Evolutionary conservation across 345 rosid genomes (phyloP).

Genomic region (Eucalyptus rudis): DNA sequence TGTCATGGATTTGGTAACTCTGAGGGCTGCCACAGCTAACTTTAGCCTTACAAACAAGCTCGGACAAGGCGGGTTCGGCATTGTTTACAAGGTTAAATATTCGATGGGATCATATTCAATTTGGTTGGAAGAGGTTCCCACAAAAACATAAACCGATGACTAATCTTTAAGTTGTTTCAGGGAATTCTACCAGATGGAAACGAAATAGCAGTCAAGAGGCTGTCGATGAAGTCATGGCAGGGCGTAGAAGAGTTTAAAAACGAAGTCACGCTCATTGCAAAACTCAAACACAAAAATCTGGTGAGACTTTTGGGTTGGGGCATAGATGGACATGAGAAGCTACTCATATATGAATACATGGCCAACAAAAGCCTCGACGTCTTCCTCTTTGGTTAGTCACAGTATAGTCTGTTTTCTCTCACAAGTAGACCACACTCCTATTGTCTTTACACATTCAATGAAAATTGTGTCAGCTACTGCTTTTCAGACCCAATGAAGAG

Average conservation of each 20-base stretch:
- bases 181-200: slow-evolving; percentile 12
- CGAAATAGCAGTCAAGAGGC: slow-evolving; percentile 14
- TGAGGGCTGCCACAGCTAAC: slow-evolving; percentile 10
- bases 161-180: neutral
- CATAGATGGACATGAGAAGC: slow-evolving; percentile 18
- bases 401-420: neutral
- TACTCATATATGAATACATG: slow-evolving; percentile 9
- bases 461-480: neutral
- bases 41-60: slow-evolving; percentile 8
- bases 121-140: neutral
- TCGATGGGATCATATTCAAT: neutral
- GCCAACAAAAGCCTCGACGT: neutral
- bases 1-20: neutral
- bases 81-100: neutral
- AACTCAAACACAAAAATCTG: slow-evolving; percentile 26
- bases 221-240: slow-evolving; percentile 9
- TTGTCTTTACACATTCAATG: neutral
- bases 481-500: slow-evolving; percentile 13
- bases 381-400: neutral
- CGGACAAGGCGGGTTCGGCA: slow-evolving; percentile 11
- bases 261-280: slow-evolving; percentile 14
- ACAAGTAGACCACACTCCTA: neutral
- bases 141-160: neutral
- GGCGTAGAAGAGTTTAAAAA: slow-evolving; percentile 19
- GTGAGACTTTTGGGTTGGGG: slow-evolving; percentile 23